These are phyloP conservation scores for Oryza nivara DNA, from an alignment of 176 grass and related monocot species.

Conservation along the genomic window DNA sequence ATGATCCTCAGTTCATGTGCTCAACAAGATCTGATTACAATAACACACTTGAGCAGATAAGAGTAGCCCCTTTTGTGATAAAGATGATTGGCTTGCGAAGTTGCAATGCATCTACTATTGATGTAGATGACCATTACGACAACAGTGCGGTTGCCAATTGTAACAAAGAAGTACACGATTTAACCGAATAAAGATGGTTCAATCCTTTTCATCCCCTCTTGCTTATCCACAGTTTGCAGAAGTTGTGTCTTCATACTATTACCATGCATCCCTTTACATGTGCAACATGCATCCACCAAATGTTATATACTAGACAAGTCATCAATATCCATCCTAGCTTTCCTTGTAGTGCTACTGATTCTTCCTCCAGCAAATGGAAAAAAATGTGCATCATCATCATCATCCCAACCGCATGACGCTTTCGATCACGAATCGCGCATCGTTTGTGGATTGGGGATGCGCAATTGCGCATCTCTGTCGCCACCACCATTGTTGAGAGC, in stretches of 20 bases:
- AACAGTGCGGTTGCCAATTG: slow-evolving; percentile 13
- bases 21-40: slow-evolving; percentile 31
- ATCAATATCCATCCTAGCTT: slow-evolving; percentile 20
- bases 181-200: not conserved
- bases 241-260: slow-evolving; percentile 27
- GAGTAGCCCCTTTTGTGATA: slow-evolving; percentile 4
- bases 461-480: not conserved
- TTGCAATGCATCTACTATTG: not conserved
- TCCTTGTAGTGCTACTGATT: slow-evolving; percentile 7
- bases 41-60: slow-evolving; percentile 41
- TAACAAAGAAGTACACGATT: slow-evolving; percentile 18
- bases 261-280: not conserved
- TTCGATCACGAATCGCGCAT: not conserved
- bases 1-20: slow-evolving; percentile 25
- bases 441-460: not conserved
- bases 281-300: not conserved
- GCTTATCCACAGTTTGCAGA: not conserved
- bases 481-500: slow-evolving; percentile 14
- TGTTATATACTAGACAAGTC: not conserved
- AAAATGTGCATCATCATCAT: not conserved
- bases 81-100: slow-evolving; percentile 8
- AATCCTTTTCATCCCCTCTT: slow-evolving; percentile 1
- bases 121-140: slow-evolving; percentile 13
- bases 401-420: not conserved
- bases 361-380: not conserved